Conservation (phyloP, 2,329 filamentous ascomycete genomes). For the Venturia aucupariae region DNA sequence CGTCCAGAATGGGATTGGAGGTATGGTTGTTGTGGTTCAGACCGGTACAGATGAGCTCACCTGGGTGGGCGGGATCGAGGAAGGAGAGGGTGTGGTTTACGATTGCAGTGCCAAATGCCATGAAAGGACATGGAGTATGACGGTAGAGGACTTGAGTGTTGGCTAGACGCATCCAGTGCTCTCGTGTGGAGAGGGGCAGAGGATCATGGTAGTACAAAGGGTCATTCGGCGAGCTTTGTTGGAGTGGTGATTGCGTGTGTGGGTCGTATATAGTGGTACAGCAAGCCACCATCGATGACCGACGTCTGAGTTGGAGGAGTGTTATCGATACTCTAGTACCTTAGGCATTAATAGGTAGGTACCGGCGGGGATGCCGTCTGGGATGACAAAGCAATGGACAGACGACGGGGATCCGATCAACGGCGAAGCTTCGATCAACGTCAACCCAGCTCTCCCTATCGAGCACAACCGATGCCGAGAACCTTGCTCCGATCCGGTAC, state of each 20-base stretch:
- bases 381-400: too few relatives aligned
- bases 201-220: not conserved
- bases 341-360: too few relatives aligned
- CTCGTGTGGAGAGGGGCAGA: conserved; percentile 32
- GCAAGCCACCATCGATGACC: too few relatives aligned
- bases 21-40: conserved; percentile 36
- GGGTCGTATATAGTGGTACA: not conserved
- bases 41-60: conserved; percentile 42
- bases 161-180: conserved; percentile 45
- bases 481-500: not conserved
- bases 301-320: too few relatives aligned
- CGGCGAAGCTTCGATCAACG: too few relatives aligned
- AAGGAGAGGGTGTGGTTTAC: conserved; percentile 43
- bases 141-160: conserved; percentile 35
- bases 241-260: not conserved
- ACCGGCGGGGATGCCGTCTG: too few relatives aligned
- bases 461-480: not conserved
- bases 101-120: conserved; percentile 44
- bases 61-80: conserved; percentile 24
- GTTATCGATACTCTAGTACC: too few relatives aligned
- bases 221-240: not conserved
- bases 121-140: conserved; percentile 41
- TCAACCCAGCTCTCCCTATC: not conserved
- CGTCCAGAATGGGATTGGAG: conserved; percentile 46
- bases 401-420: too few relatives aligned